Evolutionary conservation across 1,139 yeast species (phyloP), one percentile per base, ranked within the genome.

Genomic region (Debaryomyces udenii): DNA sequence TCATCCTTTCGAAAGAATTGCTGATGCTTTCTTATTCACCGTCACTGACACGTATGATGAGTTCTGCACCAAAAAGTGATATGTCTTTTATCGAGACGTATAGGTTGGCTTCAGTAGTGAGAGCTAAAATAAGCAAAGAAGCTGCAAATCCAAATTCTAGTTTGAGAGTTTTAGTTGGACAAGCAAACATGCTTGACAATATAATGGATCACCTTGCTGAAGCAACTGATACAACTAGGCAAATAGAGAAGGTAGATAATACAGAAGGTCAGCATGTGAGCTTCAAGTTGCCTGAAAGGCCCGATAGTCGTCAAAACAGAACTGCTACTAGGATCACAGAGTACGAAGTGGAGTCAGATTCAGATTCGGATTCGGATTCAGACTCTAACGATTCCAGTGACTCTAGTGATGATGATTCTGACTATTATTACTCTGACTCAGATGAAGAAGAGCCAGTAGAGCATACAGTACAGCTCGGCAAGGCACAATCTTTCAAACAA

Each of bases 121-220:
- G 88, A 57, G 56, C 76, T 30, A 86, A 84, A 65, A 75, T 86
- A 27, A 79, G 88, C 30, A 72, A 63, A 44, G 90, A 84, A 57
- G 91, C 91, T 3, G 59, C 77, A 27, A 74, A 75, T 47, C 76
- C 78, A 6, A 86, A 82, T 50, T 78, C 83, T 31, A 68, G 81
- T 45, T 68, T 86, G 41, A 71, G 89, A 45, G 65, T 72, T 37
- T 70, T 86, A 35, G 91, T 86, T 2, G 75, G 81, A 26, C 94
- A 86, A 61, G 93, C 94, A 14, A 86, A 86, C 60, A 66, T 86
- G 68, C 70, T 86, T 45, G 95, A 86, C 56, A 72, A 72, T 48
- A 58, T 86, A 35, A 81, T 86, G 80, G 90, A 81, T 52, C 63
- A 63, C 46, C 70, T 72, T 27, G 51, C 64, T 10, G 54, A 53